Evolutionary conservation across 2,329 filamentous ascomycete species (phyloP), one percentile per base, ranked within the genome.

Genomic region (Ceratocystiopsis sp.): DNA sequence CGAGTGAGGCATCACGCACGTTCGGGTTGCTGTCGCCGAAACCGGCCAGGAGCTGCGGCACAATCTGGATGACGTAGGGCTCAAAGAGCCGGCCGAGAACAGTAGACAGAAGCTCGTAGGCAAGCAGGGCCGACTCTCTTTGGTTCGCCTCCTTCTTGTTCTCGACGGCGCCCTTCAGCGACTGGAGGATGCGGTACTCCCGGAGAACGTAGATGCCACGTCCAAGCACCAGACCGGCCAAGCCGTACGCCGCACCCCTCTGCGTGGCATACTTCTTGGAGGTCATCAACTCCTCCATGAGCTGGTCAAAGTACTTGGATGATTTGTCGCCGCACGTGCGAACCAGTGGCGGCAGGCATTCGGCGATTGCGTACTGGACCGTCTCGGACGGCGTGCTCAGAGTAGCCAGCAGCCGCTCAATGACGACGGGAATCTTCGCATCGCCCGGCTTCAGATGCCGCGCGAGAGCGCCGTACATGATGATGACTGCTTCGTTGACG

Each of bases 401-500:
- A 8, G 93, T 95, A 18, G 78, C 75, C 44, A 98, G 69, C 18
- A 98, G 68, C 48, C 86, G 77, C 52, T 89, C 80, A 41, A 98
- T 79, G 38, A 98, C 91, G 45, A 81, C 78, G 1, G 87, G 85
- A 40, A 96, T 75, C 54, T 93, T 87, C 50, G 76, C 64, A 58
- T 98, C 91, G n/a, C 86, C 85, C 9, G 77, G 62, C 51, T 82
- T 75, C 46, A 98, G 65, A 65, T 98, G 91, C 42, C 84, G 78
- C 37, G 87, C 91, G 35, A 98, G 66, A 42, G 93, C 89, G 57
- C 91, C 91, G 54, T 98, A 98, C 58, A 98, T 80, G 53, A 98
- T 91, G 52, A 98, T 87, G 42, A 98, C 87, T 16, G 93, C 91
- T 62, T 98, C 91, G 52, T 95, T 95, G 49, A 96, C 82, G 46